phyloP scores from a whole-genome alignment of 768 basidiomycete species.

The Termitomyces sp. region DNA sequence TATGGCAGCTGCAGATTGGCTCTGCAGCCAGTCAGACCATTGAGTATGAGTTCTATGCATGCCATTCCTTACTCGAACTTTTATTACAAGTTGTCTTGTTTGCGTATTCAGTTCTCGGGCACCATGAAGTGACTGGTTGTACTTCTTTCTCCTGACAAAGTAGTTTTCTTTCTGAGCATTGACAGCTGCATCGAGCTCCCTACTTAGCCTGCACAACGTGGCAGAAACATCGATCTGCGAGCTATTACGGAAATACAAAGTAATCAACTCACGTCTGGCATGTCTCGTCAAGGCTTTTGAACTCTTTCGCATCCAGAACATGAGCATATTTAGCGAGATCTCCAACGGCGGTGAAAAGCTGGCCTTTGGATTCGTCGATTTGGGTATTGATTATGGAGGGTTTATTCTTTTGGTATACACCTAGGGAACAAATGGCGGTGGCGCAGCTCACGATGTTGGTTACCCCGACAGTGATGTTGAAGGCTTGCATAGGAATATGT shows the following conservation, averaged over 20 bases:
- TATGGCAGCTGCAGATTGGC: background rate
- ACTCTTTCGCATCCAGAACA: background rate
- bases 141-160: background rate
- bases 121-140: background rate
- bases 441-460: background rate
- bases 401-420: background rate
- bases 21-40: background rate
- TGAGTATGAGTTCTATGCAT: background rate
- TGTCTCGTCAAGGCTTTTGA: background rate
- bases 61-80: background rate
- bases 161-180: background rate
- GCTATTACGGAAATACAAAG: background rate
- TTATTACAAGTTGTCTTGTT: background rate
- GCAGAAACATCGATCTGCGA: background rate
- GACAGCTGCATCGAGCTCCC: too few relatives aligned
- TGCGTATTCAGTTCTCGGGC: background rate
- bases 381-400: background rate
- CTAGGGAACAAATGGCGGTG: background rate
- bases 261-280: background rate
- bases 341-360: background rate
- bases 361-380: background rate
- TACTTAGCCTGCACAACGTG: too few relatives aligned
- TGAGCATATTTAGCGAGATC: background rate
- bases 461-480: background rate
- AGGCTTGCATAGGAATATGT: background rate